phyloP scores from a whole-genome alignment of 495 filamentous ascomycete species.

The Daldinia caldariorum region DNA sequence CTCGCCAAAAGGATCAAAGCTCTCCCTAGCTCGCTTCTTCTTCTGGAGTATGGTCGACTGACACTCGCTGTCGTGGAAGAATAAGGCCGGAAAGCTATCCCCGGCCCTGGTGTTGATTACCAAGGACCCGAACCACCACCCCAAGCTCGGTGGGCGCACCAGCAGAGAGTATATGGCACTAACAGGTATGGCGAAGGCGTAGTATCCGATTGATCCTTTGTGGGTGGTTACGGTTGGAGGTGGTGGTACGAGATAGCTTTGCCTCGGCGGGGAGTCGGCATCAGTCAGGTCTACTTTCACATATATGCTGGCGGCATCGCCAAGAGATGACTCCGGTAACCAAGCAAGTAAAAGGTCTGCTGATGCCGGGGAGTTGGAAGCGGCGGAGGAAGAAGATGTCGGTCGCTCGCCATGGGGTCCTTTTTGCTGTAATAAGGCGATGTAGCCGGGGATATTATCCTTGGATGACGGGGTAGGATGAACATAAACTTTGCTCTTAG shows the following conservation, averaged over 20 bases:
- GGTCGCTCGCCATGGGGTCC: slow-evolving; percentile 56
- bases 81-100: slow-evolving; percentile 92
- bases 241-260: slow-evolving; percentile 90
- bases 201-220: slow-evolving; percentile 75
- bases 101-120: slow-evolving; percentile 91
- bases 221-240: slow-evolving; percentile 84
- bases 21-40: slow-evolving; percentile 81
- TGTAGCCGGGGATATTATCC: slow-evolving; percentile 97
- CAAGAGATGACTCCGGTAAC: slow-evolving; percentile 90
- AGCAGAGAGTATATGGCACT: slow-evolving; percentile 89
- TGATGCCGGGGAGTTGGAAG: slow-evolving; percentile 52
- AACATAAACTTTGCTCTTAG: slow-evolving; percentile 99
- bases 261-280: slow-evolving; percentile 78
- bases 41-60: slow-evolving; percentile 94
- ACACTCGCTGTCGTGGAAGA: slow-evolving; percentile 97
- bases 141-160: slow-evolving; percentile 89
- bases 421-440: slow-evolving; percentile 94
- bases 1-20: slow-evolving; percentile 89
- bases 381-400: slow-evolving; percentile 63
- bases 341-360: slow-evolving; percentile 88
- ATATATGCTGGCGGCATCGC: slow-evolving; percentile 86
- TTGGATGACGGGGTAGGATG: slow-evolving; percentile 92
- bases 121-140: slow-evolving; percentile 97
- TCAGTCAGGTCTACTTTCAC: slow-evolving; percentile 94
- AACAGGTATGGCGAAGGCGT: slow-evolving; percentile 92